Base-by-base conservation (phyloP, 768 basidiomycete genomes). In the Boletellus sp. region DNA sequence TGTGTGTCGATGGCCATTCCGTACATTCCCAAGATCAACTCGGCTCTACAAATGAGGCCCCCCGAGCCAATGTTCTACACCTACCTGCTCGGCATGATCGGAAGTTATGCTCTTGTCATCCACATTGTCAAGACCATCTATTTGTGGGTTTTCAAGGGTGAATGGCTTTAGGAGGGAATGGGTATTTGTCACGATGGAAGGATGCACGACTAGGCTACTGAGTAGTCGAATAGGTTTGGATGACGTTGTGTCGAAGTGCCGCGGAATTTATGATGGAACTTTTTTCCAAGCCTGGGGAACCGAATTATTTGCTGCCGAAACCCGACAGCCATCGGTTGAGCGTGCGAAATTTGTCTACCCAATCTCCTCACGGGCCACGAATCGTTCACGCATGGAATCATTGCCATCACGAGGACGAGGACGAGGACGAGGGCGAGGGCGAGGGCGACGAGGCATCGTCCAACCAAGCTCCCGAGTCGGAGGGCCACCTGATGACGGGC, bases 1-100 rank as follows among this genome's bases (percentile, higher is more conserved):
- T 66, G 62, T 34, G 47, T 67, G 0, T 53, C 65, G 20, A 67
- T 67, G 67, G 65, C 65, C 23, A 69, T 67, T 39, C 65, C 65
- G 2, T 67, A 67, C 41, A 65, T 67, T 19, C 65, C 65, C 0
- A 69, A 69, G 46, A 1, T 67, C 50, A 67, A 62, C 45, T 47
- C 60, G 13, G 65, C 67, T 17, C 40, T 67, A 17, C 58, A 62
- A 1, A 19, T 67, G 56, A 60, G 34, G 11, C 65, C 67, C 9
- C 67, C 65, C 11, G 50, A 60, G 0, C 65, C 65, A 11, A 53
- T 69, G 33, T 67, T 60, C 37, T 67, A 64, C 39, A 2, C 56
- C 19, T 67, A 69, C 36, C 40, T 67, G 45, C 7, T 65, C 38
- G 60, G 11, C 20, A 57, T 53, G 42, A 10, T 67, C 28, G 23